Evolutionary conservation across 2,329 filamentous ascomycete genomes (phyloP).

Genomic region (Triangularia setosa): DNA sequence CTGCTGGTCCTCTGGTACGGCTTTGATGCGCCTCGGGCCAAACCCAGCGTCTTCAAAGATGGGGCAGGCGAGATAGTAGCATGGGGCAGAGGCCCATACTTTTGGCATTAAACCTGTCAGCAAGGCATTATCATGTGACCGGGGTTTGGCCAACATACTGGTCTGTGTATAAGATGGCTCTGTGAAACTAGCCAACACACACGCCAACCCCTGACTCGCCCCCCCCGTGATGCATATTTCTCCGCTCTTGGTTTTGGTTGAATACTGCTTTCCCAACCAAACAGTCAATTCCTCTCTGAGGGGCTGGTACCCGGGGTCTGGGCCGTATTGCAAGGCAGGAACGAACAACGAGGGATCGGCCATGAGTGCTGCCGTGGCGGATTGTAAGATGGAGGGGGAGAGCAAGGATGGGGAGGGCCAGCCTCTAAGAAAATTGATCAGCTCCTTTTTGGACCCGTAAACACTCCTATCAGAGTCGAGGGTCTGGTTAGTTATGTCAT

Average conservation of each 20-base stretch:
- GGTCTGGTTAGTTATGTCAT: background rate
- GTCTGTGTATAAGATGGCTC: constrained; percentile 71
- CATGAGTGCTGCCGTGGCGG: constrained; percentile 55
- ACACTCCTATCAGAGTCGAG: background rate
- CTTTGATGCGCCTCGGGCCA: constrained; percentile 54
- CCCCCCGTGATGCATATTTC: constrained; percentile 81
- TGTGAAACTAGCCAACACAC: constrained; percentile 72
- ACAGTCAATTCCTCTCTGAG: constrained; percentile 63
- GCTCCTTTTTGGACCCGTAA: constrained; percentile 14
- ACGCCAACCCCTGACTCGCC: constrained; percentile 77
- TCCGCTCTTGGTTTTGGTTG: constrained; percentile 32
- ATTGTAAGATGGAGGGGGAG: constrained; percentile 54
- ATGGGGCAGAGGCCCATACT: constrained; percentile 77
- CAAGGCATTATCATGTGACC: background rate
- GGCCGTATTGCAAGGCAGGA: constrained; percentile 72
- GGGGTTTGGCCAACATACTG: background rate
- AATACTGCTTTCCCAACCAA: constrained; percentile 67
- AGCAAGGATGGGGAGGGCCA: constrained; percentile 66
- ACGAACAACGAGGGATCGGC: constrained; percentile 54
- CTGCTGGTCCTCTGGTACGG: constrained; percentile 71
- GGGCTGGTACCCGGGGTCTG: constrained; percentile 70
- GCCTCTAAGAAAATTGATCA: constrained; percentile 63
- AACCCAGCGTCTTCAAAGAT: constrained; percentile 83
- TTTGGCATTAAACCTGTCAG: background rate
- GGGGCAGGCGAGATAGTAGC: constrained; percentile 79